Base-by-base conservation (phyloP, 768 basidiomycete species). In the Phylloporus arenicola region DNA sequence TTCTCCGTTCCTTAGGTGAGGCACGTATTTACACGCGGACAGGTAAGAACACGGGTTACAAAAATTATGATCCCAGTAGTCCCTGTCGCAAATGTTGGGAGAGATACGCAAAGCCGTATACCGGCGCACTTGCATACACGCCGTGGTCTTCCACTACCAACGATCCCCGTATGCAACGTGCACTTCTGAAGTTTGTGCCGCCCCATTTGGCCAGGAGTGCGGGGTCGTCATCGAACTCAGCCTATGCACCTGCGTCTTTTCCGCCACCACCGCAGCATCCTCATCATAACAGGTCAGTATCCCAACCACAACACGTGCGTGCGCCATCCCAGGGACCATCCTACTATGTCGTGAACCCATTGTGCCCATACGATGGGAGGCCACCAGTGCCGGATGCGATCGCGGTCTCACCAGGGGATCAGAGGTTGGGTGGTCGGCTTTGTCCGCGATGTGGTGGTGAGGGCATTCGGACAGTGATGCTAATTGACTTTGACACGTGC, bases 31-130 rank as follows among this genome's bases (percentile, higher is more conserved):
- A 56, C n/a, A 8, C 16, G 16, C 10, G 29, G 1, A 8, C 45
- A 90, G 88, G 88, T 57, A 71, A 72, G 34, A 91, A 92, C 63
- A 80, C 77, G 1, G 88, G 89, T 3, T 91, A 83, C 68, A 88
- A 87, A 64, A 71, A 76, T 50, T 71, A 70, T 33, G 86, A 90
- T 63, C 85, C 86, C 0, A 62, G 72, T 1, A 71, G 80, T 49
- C 84, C 88, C 6, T 90, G 89, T 60, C 72, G 74, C 51, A 78
- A 77, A 49, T 92, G 90, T 69, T 92, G 88, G 89, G 69, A 75
- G 6, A 83, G 81, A 56, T 83, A 84, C 65, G 74, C 75, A 1
- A 81, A 77, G 55, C 71, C 76, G 0, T 91, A 82, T 64, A 60
- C 71, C 0, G 84, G 84, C 3, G 77, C 84, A 5, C 67, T 89